Percentiles rank a stretch among this genome's conserved stretches.
Conservation (phyloP, 805 yeast genomes). For the Saturnispora dispora region DNA sequence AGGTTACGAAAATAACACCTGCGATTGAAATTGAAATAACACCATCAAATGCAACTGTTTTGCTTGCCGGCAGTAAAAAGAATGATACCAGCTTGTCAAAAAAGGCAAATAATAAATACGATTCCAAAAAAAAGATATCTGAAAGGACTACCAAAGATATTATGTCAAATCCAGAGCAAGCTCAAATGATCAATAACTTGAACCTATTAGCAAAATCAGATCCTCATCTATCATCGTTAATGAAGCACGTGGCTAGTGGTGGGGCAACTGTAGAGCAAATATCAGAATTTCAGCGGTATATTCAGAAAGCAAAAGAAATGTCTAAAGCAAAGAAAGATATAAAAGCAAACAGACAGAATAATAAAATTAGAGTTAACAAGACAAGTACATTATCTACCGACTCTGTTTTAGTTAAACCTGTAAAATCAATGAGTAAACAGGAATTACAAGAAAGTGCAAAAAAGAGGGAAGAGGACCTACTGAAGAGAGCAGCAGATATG, state of each 20-base stretch:
- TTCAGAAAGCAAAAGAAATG: slow-evolving; percentile 70
- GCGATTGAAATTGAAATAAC: slow-evolving; percentile 3
- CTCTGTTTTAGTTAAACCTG: neutral
- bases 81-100: neutral
- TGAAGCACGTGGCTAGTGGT: slow-evolving; percentile 84
- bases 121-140: slow-evolving; percentile 4
- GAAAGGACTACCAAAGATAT: slow-evolving; percentile 19
- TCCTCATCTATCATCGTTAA: slow-evolving; percentile 53
- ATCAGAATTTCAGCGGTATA: slow-evolving; percentile 68
- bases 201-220: slow-evolving; percentile 76
- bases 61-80: neutral
- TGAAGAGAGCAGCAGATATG: slow-evolving; percentile 11
- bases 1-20: slow-evolving; percentile 2
- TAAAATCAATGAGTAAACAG: slow-evolving; percentile 1
- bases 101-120: neutral
- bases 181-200: slow-evolving; percentile 75
- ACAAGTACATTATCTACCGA: neutral
- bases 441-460: slow-evolving; percentile 11
- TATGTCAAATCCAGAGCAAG: slow-evolving; percentile 48
- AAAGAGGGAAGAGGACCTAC: slow-evolving; percentile 10
- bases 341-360: neutral
- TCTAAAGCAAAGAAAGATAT: slow-evolving; percentile 19
- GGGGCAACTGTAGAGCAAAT: slow-evolving; percentile 66
- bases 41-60: neutral
- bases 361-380: neutral